Percentiles rank a stretch among this genome's conserved stretches.
These are phyloP conservation scores for Alternaria alternata DNA, from an alignment of 2,329 filamentous ascomycete genomes.

Conservation along the genomic window DNA sequence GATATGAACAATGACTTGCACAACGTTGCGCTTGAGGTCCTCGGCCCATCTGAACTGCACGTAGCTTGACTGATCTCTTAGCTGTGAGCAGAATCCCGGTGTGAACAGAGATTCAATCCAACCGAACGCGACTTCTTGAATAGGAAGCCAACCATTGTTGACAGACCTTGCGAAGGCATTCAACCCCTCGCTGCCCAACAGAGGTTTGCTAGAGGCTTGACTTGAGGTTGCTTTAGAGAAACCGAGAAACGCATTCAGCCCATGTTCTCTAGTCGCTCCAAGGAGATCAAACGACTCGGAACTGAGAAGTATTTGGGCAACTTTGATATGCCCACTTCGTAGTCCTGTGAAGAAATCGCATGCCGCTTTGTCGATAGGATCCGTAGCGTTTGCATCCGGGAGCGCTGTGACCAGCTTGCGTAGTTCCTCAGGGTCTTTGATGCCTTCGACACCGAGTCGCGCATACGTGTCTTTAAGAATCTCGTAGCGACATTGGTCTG, in stretches of 20 bases:
- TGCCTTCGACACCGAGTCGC: constrained; percentile 58
- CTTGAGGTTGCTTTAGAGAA: constrained; percentile 59
- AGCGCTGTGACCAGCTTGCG: constrained; percentile 37
- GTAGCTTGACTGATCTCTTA: constrained; percentile 58
- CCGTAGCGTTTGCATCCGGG: constrained; percentile 15
- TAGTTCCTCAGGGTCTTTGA: constrained; percentile 54
- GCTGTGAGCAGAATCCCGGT: constrained; percentile 44
- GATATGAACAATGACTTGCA: constrained; percentile 61
- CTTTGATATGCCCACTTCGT: constrained; percentile 48
- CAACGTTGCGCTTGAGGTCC: constrained; percentile 62
- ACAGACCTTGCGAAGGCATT: constrained; percentile 53
- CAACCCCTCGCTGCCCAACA: constrained; percentile 53
- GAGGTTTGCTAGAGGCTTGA: constrained; percentile 50
- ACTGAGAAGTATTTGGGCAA: constrained; percentile 59
- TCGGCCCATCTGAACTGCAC: constrained; percentile 63
- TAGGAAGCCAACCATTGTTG: constrained; percentile 58
- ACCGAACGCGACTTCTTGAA: constrained; percentile 61
- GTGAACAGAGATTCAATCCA: constrained; percentile 64
- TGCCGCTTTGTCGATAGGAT: constrained; percentile 45
- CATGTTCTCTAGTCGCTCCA: constrained; percentile 59
- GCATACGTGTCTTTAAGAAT: constrained; percentile 62
- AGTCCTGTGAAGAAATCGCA: constrained; percentile 54
- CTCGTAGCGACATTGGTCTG: constrained; percentile 66
- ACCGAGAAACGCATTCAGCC: constrained; percentile 64
- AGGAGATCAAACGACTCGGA: constrained; percentile 60